Evolutionary conservation across 2,329 filamentous ascomycete species (phyloP).

Genomic region (Aspergillus latus): DNA sequence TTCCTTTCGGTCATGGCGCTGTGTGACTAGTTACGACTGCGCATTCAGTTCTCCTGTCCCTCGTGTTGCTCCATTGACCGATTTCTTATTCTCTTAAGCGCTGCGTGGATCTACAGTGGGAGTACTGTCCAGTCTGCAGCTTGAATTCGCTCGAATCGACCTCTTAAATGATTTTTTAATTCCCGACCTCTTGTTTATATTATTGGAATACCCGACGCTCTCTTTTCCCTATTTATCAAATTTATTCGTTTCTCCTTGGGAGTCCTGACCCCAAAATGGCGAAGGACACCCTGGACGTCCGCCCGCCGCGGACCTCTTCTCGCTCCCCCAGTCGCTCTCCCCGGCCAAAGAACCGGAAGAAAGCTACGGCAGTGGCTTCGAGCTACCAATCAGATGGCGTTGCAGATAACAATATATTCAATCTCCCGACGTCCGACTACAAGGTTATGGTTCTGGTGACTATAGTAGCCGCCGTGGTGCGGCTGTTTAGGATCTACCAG

Average conservation of each 20-base stretch:
- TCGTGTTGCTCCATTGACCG: conserved; percentile 7
- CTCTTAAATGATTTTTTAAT: conserved; percentile 12
- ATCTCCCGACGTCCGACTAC: conserved; percentile 81
- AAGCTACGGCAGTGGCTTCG: conserved; percentile 29
- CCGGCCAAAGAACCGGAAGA: conserved; percentile 38
- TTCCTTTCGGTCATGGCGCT: conserved; percentile 35
- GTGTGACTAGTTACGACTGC: conserved; percentile 28
- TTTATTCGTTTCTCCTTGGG: conserved; percentile 1
- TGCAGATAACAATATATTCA: conserved; percentile 86
- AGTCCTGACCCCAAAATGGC: conserved; percentile 26
- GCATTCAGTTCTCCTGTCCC: conserved; percentile 37
- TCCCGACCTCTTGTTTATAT: conserved; percentile 2
- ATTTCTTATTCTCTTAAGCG: conserved; percentile 7
- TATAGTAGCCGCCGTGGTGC: conserved; percentile 72
- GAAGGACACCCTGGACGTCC: conserved; percentile 39
- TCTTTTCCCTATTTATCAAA: conserved; percentile 17
- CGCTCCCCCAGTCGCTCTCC: conserved; percentile 44
- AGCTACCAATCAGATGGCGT: conserved; percentile 56
- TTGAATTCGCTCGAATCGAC: conserved; percentile 9
- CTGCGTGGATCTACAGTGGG: conserved; percentile 17
- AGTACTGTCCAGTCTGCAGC: conserved; percentile 15
- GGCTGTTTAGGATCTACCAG: conserved; percentile 93
- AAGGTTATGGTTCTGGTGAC: conserved; percentile 72
- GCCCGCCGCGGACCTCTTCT: conserved; percentile 33
- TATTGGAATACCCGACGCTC: conserved; percentile 16